Conservation (phyloP, 2,329 filamentous ascomycete genomes). For the Dactylonectria macrodidyma region DNA sequence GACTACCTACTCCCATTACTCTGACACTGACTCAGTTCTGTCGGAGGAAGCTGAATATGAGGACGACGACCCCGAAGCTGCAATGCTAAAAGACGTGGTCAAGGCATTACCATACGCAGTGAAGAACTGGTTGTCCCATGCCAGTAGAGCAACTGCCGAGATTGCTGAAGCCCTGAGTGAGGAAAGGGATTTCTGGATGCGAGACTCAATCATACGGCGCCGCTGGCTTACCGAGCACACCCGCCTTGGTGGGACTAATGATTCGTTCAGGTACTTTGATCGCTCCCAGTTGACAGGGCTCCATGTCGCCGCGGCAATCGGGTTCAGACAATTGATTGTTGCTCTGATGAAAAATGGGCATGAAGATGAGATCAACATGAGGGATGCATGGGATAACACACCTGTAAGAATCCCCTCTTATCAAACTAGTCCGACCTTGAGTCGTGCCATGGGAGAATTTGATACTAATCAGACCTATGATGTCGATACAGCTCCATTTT, state of each 20-base stretch:
- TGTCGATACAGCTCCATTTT: conserved; percentile 29
- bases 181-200: conserved; percentile 24
- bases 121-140: conserved; percentile 29
- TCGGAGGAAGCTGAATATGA: conserved; percentile 20
- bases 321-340: conserved; percentile 15
- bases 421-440: conserved; percentile 18
- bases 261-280: no score
- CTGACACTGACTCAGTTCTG: conserved; percentile 17
- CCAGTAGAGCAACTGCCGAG: conserved; percentile 21
- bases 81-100: no score
- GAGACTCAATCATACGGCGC: conserved; percentile 16
- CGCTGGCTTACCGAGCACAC: conserved; percentile 26
- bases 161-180: conserved; percentile 25
- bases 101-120: conserved; percentile 23
- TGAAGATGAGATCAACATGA: conserved; percentile 8
- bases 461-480: conserved; percentile 23
- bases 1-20: no score
- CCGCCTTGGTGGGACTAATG: no score
- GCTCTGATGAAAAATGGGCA: conserved; percentile 20
- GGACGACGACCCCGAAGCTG: conserved; percentile 7
- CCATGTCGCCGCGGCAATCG: conserved; percentile 25
- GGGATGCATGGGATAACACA: conserved; percentile 22
- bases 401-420: no score
- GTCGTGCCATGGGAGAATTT: conserved; percentile 12
- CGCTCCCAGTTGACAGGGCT: conserved; percentile 11